Conservation (phyloP, 441 rosid genomes). For the Populus hybrid region DNA sequence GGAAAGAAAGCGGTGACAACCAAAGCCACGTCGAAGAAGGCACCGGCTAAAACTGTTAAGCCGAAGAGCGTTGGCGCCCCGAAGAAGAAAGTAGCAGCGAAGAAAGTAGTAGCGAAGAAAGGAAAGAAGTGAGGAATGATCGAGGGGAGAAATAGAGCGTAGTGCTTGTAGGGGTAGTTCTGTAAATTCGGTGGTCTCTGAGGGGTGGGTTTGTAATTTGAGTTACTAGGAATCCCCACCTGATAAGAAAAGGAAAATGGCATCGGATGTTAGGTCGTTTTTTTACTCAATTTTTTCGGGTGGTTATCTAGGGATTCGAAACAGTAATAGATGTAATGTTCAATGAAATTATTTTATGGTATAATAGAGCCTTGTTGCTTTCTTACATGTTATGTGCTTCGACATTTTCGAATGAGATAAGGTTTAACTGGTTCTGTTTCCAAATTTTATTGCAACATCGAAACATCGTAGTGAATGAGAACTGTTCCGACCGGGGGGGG, state of each 20-base stretch:
- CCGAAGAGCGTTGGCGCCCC: constrained; percentile 37
- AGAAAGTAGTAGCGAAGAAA: constrained; percentile 33
- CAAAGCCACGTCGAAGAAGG: constrained; percentile 40
- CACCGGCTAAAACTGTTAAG: constrained; percentile 33
- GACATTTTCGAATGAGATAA: not conserved
- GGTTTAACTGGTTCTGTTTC: not conserved
- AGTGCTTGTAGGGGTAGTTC: constrained; percentile 36
- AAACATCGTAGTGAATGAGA: not conserved
- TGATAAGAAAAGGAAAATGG: constrained; percentile 9
- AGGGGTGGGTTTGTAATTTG: constrained; percentile 18
- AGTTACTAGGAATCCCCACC: constrained; percentile 18
- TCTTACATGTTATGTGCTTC: not conserved
- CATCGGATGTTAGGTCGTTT: constrained; percentile 20
- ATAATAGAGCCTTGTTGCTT: not conserved
- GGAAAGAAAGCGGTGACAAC: constrained; percentile 37
- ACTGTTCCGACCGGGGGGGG: not conserved
- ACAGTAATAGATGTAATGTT: constrained; percentile 17
- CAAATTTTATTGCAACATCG: not conserved
- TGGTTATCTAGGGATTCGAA: constrained; percentile 7
- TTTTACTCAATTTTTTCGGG: not conserved
- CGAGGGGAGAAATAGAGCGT: not conserved
- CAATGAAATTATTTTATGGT: constrained; percentile 5
- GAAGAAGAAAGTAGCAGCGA: constrained; percentile 33
- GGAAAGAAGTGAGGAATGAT: not conserved
- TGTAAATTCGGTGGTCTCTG: constrained; percentile 40